Percentiles rank a stretch among this genome's conserved stretches.
Evolutionary conservation across 2,329 filamentous ascomycete species (phyloP).

Genomic region (Colletotrichum noveboracense): DNA sequence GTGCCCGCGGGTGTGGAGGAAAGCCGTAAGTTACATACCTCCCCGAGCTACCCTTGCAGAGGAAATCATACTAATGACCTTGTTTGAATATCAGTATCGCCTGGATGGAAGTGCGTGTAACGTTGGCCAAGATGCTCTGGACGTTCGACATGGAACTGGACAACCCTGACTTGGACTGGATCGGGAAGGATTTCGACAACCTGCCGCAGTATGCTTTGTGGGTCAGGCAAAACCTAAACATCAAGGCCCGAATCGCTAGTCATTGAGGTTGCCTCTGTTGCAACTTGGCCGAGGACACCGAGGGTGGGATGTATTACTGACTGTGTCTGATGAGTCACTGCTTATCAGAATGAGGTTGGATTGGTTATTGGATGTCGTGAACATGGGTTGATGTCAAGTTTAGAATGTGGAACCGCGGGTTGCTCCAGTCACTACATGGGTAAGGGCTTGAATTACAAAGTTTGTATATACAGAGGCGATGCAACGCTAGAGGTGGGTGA

Average conservation of each 20-base stretch:
- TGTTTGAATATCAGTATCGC: neutral
- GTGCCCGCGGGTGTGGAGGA: neutral
- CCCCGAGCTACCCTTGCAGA: neutral
- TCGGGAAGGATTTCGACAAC: neutral
- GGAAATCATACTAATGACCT: neutral
- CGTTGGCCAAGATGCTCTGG: neutral
- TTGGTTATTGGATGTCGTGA: neutral
- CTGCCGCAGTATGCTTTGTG: neutral
- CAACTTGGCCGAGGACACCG: no score
- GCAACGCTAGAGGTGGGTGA: neutral
- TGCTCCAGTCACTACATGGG: neutral
- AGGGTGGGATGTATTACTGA: no score
- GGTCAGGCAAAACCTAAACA: neutral
- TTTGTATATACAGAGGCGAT: neutral
- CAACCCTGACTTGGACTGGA: neutral
- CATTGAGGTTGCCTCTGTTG: no score
- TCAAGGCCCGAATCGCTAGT: neutral
- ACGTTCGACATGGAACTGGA: neutral
- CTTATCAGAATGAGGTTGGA: neutral
- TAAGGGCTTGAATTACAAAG: neutral
- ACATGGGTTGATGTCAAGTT: neutral
- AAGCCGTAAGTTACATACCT: neutral
- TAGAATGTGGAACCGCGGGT: neutral
- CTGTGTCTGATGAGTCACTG: neutral
- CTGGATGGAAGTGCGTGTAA: neutral